Base-by-base conservation (phyloP, 78 protist species). In the Pigoraptor vietnamica region DNA sequence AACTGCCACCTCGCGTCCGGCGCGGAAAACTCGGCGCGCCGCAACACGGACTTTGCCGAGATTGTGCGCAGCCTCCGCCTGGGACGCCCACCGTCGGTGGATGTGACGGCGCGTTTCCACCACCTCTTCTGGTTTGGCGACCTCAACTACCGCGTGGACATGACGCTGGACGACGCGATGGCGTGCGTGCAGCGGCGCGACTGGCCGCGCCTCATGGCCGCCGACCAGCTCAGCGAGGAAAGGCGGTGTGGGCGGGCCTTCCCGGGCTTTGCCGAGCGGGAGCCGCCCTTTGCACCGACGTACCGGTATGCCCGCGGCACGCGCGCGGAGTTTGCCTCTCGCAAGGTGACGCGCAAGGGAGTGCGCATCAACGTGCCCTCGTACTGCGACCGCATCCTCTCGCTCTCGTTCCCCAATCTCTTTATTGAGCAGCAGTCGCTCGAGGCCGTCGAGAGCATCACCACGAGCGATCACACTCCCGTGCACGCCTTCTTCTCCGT, bases 91-190 rank as follows among this genome's bases (percentile, higher is more conserved):
- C 2, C 35, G 37, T 39, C 39, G 14, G 33, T 91, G 1, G 97
- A 94, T 81, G 40, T 89, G 14, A 23, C 89, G 32, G 39, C 87
- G 38, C 95, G 94, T 37, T 96, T 94, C 91, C 92, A 93, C 32
- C 96, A 97, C 86, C 92, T 96, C 24, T 93, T 97, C 86, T 97
- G 96, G 96, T 87, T 96, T 87, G 98, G 98, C 35, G 98, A 97
- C 91, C 94, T 97, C 40, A 97, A 97, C 93, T 97, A 97, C 89
- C 94, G 98, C 55, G 67, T 95, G 34, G 95, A 96, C 56, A 24
- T 94, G 23, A 83, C 95, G 38, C 35, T 95, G 33, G 93, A 94
- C 23, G 93, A 88, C 83, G 96, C 93, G 35, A 2, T 91, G 19
- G 67, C 39, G 33, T 34, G 35, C 24, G 86, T 95, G 1, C 32